phyloP scores from a whole-genome alignment of 2,329 filamentous ascomycete genomes.

The Penicillium corylophilum region DNA sequence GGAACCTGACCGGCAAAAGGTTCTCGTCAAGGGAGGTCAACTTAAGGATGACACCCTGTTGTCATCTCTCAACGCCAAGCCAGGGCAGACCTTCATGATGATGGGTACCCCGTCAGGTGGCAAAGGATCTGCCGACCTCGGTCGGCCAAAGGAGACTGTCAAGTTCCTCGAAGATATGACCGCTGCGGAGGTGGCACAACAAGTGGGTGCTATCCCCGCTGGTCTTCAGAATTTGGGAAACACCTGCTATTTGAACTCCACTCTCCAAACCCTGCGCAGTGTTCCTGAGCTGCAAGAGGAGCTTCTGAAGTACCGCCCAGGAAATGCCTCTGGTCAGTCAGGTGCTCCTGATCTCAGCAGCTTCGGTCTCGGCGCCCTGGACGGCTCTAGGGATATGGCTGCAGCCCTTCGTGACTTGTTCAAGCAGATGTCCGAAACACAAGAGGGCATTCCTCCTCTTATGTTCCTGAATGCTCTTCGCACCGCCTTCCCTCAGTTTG shows the following conservation, averaged over 20 bases:
- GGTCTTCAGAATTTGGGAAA: conserved; percentile 92
- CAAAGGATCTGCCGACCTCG: conserved; percentile 57
- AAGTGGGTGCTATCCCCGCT: conserved; percentile 80
- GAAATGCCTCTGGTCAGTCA: conserved; percentile 32
- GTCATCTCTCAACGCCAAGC: conserved; percentile 78
- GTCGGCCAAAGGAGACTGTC: conserved; percentile 72
- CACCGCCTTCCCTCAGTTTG: conserved; percentile 83
- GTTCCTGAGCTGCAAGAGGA: conserved; percentile 89
- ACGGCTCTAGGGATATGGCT: conserved; percentile 68
- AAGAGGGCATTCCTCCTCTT: conserved; percentile 79
- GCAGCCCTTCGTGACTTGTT: conserved; percentile 78
- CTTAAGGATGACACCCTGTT: conserved; percentile 94
- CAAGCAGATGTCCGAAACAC: conserved; percentile 84
- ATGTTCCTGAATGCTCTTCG: conserved; percentile 81
- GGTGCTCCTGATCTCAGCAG: conserved; percentile 49
- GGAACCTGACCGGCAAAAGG: conserved; percentile 94
- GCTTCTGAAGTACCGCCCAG: conserved; percentile 61
- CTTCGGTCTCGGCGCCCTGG: conserved; percentile 59
- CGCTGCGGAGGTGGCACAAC: conserved; percentile 81
- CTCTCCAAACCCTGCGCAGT: conserved; percentile 82
- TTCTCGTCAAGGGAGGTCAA: conserved; percentile 89
- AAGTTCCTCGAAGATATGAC: conserved; percentile 98
- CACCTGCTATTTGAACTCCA: conserved; percentile 98
- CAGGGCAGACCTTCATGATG: conserved; percentile 89
- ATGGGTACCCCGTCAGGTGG: conserved; percentile 82